These are phyloP conservation scores for Apiospora hydei DNA, from an alignment of 2,329 filamentous ascomycete species.

Conservation along the genomic window DNA sequence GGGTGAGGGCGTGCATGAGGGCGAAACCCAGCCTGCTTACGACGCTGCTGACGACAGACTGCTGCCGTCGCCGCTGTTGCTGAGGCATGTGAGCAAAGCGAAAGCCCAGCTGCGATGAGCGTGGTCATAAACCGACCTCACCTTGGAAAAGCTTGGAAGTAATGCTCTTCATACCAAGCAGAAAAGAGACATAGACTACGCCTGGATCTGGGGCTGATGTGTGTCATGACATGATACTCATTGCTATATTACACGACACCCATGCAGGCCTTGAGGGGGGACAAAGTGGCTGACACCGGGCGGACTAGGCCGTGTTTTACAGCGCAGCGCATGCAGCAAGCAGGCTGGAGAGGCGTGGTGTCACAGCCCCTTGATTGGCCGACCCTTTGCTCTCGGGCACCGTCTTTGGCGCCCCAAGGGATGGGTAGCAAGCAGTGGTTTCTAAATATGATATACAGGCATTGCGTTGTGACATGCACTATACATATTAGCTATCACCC, in stretches of 20 bases:
- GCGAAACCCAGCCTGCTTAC: constrained; percentile 20
- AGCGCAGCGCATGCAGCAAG: not conserved
- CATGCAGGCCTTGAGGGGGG: not conserved
- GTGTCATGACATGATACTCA: not conserved
- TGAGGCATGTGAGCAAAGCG: not conserved
- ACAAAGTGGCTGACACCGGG: not conserved
- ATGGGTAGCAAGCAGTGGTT: not conserved
- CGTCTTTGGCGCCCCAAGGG: not conserved
- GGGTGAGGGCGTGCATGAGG: constrained; percentile 31
- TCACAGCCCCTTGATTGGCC: not conserved
- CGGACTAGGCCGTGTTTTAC: not conserved
- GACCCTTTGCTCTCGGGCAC: not conserved
- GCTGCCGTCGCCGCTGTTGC: not conserved
- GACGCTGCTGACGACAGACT: not conserved
- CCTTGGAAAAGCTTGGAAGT: no score
- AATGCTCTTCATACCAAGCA: no score
- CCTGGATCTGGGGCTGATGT: not conserved
- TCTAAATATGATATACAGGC: not conserved
- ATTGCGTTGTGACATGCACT: no score
- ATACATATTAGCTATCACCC: not conserved
- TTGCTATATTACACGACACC: not conserved
- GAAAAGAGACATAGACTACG: no score
- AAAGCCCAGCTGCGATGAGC: no score
- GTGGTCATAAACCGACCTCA: no score
- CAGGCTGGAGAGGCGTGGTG: not conserved